Conservation (phyloP, 441 rosid genomes). For the Erysimum pusillum region DNA sequence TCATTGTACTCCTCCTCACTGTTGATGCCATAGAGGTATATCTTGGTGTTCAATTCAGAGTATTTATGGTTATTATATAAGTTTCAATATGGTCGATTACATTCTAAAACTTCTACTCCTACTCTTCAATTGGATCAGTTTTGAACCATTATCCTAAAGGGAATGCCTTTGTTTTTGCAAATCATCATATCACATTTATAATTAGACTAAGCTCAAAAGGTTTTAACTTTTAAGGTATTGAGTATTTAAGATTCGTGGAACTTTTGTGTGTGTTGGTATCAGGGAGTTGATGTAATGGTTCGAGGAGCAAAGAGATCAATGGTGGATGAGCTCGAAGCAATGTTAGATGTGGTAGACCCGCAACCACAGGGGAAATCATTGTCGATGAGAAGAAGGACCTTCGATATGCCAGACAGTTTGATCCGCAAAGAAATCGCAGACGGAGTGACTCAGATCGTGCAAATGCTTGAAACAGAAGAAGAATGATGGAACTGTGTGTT, state of each 20-base stretch:
- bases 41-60: not conserved
- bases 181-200: not conserved
- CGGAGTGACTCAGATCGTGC: constrained; percentile 86
- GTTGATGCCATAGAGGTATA: constrained; percentile 96
- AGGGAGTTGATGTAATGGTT: constrained; percentile 91
- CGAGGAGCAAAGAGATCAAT: constrained; percentile 80
- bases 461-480: constrained; percentile 63
- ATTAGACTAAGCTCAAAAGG: not conserved
- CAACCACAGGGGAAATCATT: constrained; percentile 73
- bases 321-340: constrained; percentile 90
- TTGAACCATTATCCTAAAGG: not conserved
- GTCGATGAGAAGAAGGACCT: constrained; percentile 81
- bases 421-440: constrained; percentile 80
- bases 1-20: constrained; percentile 90
- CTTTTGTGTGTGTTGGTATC: constrained; percentile 28
- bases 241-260: constrained; percentile 5
- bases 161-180: not conserved
- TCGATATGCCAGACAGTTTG: constrained; percentile 80
- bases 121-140: not conserved
- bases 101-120: not conserved
- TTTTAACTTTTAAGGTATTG: not conserved
- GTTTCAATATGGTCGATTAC: not conserved
- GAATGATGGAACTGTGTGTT: constrained; percentile 36
- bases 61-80: not conserved
- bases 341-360: constrained; percentile 91